Percentiles rank a stretch among this genome's conserved stretches.
phyloP scores from a whole-genome alignment of 805 yeast genomes.

The Kazachstania kunashirensis region DNA sequence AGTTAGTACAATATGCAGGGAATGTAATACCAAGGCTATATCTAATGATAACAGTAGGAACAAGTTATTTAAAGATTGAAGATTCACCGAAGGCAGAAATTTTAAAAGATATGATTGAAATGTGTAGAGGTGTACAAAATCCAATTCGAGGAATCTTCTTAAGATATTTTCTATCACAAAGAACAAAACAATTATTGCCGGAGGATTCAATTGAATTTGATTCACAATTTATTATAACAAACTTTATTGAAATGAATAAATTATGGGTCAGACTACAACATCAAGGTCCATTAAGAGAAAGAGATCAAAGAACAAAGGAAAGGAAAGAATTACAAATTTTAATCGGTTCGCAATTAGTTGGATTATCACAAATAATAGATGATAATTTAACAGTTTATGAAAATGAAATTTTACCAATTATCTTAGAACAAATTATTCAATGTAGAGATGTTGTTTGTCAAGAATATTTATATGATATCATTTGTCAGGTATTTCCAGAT shows the following conservation, averaged over 20 bases:
- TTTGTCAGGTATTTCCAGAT: slow-evolving; percentile 91
- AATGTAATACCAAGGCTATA: slow-evolving; percentile 87
- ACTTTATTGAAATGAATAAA: slow-evolving; percentile 95
- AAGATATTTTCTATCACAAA: slow-evolving; percentile 79
- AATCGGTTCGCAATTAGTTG: slow-evolving; percentile 86
- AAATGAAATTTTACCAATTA: slow-evolving; percentile 56
- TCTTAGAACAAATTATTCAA: slow-evolving; percentile 84
- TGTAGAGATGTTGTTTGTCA: slow-evolving; percentile 90
- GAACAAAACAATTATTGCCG: slow-evolving; percentile 47
- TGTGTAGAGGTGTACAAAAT: slow-evolving; percentile 95
- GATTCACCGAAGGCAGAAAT: slow-evolving; percentile 69
- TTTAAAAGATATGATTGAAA: slow-evolving; percentile 92
- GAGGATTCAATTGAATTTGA: slow-evolving; percentile 13
- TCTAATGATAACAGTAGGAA: slow-evolving; percentile 91
- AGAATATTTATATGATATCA: slow-evolving; percentile 80
- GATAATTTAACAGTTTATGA: slow-evolving; percentile 45
- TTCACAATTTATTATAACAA: slow-evolving; percentile 68
- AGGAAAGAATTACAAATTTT: slow-evolving; percentile 82
- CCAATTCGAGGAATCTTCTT: slow-evolving; percentile 88
- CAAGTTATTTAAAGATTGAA: slow-evolving; percentile 69
- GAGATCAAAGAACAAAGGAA: slow-evolving; percentile 63
- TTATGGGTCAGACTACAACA: slow-evolving; percentile 95
- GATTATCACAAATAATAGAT: slow-evolving; percentile 76
- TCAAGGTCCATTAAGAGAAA: slow-evolving; percentile 84
- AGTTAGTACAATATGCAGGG: slow-evolving; percentile 90